Evolutionary conservation across 352 stramenopile species (phyloP).

Genomic region (Nothophytophthora sp.): DNA sequence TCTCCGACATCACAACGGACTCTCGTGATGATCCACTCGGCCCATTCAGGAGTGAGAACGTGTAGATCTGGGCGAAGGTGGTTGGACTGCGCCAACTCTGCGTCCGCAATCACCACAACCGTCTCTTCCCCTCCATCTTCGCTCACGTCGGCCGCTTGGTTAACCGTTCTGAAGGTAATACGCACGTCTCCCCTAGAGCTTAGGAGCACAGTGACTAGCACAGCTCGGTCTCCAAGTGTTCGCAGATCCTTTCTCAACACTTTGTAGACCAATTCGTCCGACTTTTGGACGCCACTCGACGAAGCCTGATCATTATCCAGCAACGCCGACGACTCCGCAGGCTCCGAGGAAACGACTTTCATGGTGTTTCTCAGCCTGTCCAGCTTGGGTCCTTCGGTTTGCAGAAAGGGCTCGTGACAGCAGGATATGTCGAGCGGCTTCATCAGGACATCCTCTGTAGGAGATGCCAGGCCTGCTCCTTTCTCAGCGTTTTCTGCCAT

Average conservation of each 20-base stretch:
- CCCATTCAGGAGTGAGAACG: constrained; percentile 38
- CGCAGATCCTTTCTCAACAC: constrained; percentile 42
- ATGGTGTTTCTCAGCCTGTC: constrained; percentile 17
- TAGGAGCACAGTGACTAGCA: constrained; percentile 36
- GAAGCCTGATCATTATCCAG: background rate
- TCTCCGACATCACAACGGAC: constrained; percentile 19
- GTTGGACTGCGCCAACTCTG: constrained; percentile 23
- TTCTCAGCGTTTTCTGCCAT: background rate
- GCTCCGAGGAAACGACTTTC: background rate
- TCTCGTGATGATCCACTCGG: constrained; percentile 35
- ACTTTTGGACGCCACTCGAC: background rate
- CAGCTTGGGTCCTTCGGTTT: constrained; percentile 19
- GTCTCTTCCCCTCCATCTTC: background rate
- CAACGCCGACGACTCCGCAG: background rate
- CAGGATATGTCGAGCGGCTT: constrained; percentile 11
- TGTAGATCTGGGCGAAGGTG: constrained; percentile 30
- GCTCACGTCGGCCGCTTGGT: background rate
- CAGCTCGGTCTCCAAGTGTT: constrained; percentile 6
- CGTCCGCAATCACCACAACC: constrained; percentile 15
- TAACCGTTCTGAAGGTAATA: constrained; percentile 33
- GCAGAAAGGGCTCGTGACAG: constrained; percentile 26
- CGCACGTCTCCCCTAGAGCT: constrained; percentile 33
- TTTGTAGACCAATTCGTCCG: constrained; percentile 35
- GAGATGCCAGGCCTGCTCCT: background rate
- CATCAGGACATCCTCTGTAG: constrained; percentile 1